Percentiles rank a stretch among this genome's conserved stretches.
Evolutionary conservation across 768 basidiomycete species (phyloP).

Genomic region (Leucogyrophana mollusca): DNA sequence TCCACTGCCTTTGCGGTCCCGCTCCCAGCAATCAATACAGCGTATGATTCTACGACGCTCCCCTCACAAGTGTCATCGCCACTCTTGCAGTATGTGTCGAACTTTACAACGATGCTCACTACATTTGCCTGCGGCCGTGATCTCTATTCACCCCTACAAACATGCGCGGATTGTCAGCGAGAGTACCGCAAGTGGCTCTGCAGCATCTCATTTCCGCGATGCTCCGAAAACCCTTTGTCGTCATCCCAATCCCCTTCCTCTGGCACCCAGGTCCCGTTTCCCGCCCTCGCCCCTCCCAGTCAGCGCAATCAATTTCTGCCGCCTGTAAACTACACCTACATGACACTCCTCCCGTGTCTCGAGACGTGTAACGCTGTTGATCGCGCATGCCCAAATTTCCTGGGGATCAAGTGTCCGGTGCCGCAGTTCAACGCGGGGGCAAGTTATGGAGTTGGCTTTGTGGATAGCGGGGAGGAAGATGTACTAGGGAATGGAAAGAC

Average conservation of each 20-base stretch:
- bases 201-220: conserved; percentile 69
- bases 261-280: conserved; percentile 34
- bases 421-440: conserved; percentile 56
- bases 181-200: conserved; percentile 83
- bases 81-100: conserved; percentile 59
- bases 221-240: conserved; percentile 50
- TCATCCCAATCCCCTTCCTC: conserved; percentile 26
- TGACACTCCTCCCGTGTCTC: conserved; percentile 72
- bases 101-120: conserved; percentile 71
- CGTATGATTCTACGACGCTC: conserved; percentile 52
- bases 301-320: conserved; percentile 50
- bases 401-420: conserved; percentile 70
- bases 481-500: conserved; percentile 48
- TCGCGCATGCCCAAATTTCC: conserved; percentile 72
- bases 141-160: conserved; percentile 72
- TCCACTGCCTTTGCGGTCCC: conserved; percentile 68
- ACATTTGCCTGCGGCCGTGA: conserved; percentile 81
- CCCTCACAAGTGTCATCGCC: conserved; percentile 47
- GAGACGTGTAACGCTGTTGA: conserved; percentile 75
- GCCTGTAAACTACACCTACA: conserved; percentile 45
- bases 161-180: conserved; percentile 71
- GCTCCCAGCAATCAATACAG: conserved; percentile 38
- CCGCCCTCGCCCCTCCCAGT: conserved; percentile 49
- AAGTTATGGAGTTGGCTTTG: conserved; percentile 77
- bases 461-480: conserved; percentile 54